Evolutionary conservation across 2,329 filamentous ascomycete species (phyloP).

Genomic region (Aspergillus brasiliensis): DNA sequence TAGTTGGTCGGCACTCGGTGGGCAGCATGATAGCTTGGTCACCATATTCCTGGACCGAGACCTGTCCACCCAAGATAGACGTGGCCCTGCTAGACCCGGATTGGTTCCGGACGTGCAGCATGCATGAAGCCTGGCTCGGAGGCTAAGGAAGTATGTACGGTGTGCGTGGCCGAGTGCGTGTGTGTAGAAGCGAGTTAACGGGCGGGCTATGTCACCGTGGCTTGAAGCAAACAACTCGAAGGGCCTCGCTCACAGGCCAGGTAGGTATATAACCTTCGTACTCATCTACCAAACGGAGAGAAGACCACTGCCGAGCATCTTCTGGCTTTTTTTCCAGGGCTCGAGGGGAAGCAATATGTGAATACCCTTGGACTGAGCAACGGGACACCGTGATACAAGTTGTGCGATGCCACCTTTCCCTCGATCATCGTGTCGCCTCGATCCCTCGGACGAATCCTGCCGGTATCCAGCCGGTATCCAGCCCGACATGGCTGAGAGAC

Average conservation of each 20-base stretch:
- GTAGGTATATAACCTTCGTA: slow-evolving; percentile 3
- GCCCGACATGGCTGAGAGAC: neutral
- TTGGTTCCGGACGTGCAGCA: slow-evolving; percentile 9
- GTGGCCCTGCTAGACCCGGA: slow-evolving; percentile 1
- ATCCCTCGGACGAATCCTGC: slow-evolving; percentile 2
- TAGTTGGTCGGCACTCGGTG: neutral
- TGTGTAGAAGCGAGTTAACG: neutral
- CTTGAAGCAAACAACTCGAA: slow-evolving; percentile 1
- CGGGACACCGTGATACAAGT: slow-evolving; percentile 3
- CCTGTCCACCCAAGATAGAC: neutral
- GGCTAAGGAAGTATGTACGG: neutral
- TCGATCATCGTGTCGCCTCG: neutral
- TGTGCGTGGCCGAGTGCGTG: slow-evolving; percentile 3
- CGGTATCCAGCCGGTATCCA: slow-evolving; percentile 11
- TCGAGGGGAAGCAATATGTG: neutral
- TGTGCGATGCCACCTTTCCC: neutral
- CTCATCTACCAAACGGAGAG: neutral
- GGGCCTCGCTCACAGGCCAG: neutral
- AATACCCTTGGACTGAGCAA: neutral
- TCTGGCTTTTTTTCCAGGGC: neutral
- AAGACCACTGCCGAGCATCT: neutral
- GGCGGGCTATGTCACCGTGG: neutral
- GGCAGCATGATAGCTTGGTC: neutral
- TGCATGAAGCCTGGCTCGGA: slow-evolving; percentile 9
- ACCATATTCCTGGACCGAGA: neutral